Base-by-base conservation (phyloP, 345 rosid genomes). In the Anastatica hierochuntica region DNA sequence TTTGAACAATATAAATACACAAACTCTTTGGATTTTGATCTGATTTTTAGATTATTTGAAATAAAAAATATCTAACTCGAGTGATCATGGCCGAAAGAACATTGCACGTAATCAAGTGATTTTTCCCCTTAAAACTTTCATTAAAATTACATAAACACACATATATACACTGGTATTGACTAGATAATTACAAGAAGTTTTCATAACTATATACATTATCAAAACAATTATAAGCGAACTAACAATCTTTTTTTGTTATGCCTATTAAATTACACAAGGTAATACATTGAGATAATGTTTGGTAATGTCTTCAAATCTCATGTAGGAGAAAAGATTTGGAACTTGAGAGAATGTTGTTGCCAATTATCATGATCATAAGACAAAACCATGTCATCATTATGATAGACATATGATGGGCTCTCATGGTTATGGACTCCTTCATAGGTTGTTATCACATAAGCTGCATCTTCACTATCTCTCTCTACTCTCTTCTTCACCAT, bases 401-500 rank as follows among this genome's bases (percentile, higher is more conserved):
- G 65, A 52, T 73, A 76, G 16, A 67, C 64, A 10, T 53, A 20
- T 27, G 66, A 66, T 4, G 94, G 81, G 49, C 70, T 78, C 29
- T 74, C 80, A n/a, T 87, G 98, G 50, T 66, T 80, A 61, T 87
- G 98, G 12, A 79, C 45, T 13, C 94, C 96, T 10, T 90, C 94
- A 16, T 90, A 87, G 1, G 85, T 82, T 6, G 97, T 90, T 10
- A 90, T 79, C 31, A 90, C 97, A 52, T 73, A 82, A 17, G 63
- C 63, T 29, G 50, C 34, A 54, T 84, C 95, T 10, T 82, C 80
- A 20, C 53, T 57, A 43, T 90, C 96, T 43, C 94, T 82, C 54
- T 90, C 92, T 43, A 90, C 79, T 59, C 87, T 77, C 71, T 90
- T 87, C 83, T 87, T 87, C 72, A 90, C 97, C 11, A 24, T 45